Evolutionary conservation across 495 filamentous ascomycete genomes (phyloP), one percentile per base, ranked within the genome.

Genomic region (Aspergillus biplanus): DNA sequence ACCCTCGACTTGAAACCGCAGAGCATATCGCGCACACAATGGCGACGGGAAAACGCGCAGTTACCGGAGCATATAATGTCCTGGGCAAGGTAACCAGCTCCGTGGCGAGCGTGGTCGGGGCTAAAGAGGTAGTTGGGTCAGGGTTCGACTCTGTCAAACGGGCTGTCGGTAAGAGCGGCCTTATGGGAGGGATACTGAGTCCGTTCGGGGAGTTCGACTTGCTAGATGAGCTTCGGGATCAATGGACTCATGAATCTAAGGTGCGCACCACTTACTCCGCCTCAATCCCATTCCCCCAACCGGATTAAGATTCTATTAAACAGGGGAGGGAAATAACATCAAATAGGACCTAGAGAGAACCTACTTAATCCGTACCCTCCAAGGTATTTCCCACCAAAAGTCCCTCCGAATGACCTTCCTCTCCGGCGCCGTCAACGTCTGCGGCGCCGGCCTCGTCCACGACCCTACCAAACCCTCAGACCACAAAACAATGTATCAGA

Each of bases 401-500:
- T 90, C 90, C 35, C 78, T 99, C 57, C 90, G 95, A 13, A 97
- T 98, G 92, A 97, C 92, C 12, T 97, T 99, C 78, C 78, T 99
- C 58, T 93, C 90, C 39, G 95, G 95, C 67, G 89, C 92, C 67
- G 94, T 97, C 74, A 93, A 93, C 74, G 89, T 87, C 75, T 93
- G 90, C 68, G 95, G 95, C 64, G 95, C 96, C 13, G 95, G 95
- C 65, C 86, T 98, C 12, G 87, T 99, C 12, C 94, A 98, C 79
- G 96, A 99, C 78, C 96, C 96, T 0, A 80, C 88, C 21, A 91
- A 94, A 73, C 94, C 93, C 0, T 83, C 82, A 18, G 93, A 97
- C 77, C 93, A 99, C 82, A 99, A 99, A 77, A 97, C 95, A 12
- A 99, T 99, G 95, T 99, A 96, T 79, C 95, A 99, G 70, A 85